These are phyloP conservation scores for Lunasporangiospora selenospora DNA, from an alignment of 192 early-diverging fungal genomes.

Conservation along the genomic window DNA sequence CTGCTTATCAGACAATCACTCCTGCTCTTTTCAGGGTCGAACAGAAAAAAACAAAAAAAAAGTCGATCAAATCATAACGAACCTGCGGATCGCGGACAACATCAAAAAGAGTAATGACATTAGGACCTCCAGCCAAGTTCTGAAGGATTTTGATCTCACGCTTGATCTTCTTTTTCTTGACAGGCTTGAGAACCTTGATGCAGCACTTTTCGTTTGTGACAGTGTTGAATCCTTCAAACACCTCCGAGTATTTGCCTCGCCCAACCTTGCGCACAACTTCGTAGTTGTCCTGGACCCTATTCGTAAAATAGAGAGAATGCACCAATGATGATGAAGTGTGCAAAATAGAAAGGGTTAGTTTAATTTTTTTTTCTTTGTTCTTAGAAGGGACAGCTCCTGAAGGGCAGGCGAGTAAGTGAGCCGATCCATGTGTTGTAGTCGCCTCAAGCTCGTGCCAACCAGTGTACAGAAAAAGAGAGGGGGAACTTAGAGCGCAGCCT, in stretches of 20 bases:
- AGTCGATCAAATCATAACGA: conserved; percentile 1
- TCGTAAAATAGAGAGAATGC: no score
- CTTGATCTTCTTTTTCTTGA: conserved; percentile 99
- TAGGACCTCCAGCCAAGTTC: conserved; percentile 94
- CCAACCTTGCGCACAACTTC: conserved; percentile 98
- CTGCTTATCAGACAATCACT: no score
- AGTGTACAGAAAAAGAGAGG: no score
- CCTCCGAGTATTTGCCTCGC: conserved; percentile 99
- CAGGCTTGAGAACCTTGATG: conserved; percentile 99
- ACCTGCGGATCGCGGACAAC: conserved; percentile 95
- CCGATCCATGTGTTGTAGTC: no score
- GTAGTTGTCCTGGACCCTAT: conserved; percentile 92
- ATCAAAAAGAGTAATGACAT: conserved; percentile 91
- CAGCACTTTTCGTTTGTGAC: conserved; percentile 88
- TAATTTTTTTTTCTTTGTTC: no score
- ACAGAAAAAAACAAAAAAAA: conserved; percentile 2
- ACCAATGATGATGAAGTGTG: neutral
- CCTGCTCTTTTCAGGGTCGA: no score
- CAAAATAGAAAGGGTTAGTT: neutral
- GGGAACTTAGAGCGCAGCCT: no score
- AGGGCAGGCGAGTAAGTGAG: no score
- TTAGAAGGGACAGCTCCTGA: no score
- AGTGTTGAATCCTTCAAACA: conserved; percentile 98
- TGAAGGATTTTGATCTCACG: conserved; percentile 99
- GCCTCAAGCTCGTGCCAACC: no score